Conservation (phyloP, 1,284 basidiomycete genomes). For the Cerioporus squamosus region DNA sequence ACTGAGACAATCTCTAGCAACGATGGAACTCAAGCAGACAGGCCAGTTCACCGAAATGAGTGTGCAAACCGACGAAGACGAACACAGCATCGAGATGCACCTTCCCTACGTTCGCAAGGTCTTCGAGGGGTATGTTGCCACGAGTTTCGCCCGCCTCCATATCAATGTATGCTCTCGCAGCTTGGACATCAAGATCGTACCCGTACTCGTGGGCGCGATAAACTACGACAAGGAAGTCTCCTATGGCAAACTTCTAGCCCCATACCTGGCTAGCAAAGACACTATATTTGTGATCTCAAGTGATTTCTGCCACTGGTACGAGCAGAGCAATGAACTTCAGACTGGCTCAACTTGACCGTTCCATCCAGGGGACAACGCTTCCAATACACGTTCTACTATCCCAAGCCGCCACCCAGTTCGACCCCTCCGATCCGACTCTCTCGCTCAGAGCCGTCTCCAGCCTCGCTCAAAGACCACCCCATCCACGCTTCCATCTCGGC, state of each 20-base stretch:
- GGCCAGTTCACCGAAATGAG: slow-evolving; percentile 78
- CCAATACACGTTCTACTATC: slow-evolving; percentile 90
- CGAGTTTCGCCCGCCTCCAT: background rate
- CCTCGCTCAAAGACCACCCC: slow-evolving; percentile 47
- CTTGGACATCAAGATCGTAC: slow-evolving; percentile 80
- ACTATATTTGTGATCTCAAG: slow-evolving; percentile 93
- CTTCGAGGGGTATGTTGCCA: slow-evolving; percentile 70
- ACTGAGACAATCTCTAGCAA: slow-evolving; percentile 49
- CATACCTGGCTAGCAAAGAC: slow-evolving; percentile 75
- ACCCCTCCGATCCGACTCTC: slow-evolving; percentile 57
- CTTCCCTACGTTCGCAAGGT: slow-evolving; percentile 90
- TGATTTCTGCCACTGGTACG: slow-evolving; percentile 98
- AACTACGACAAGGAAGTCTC: slow-evolving; percentile 58
- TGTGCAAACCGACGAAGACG: slow-evolving; percentile 81
- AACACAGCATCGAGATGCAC: slow-evolving; percentile 99
- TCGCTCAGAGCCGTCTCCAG: slow-evolving; percentile 42
- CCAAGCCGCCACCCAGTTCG: slow-evolving; percentile 59
- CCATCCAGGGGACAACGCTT: slow-evolving; percentile 84
- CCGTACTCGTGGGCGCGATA: slow-evolving; percentile 91
- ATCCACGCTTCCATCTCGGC: slow-evolving; percentile 76
- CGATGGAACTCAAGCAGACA: slow-evolving; percentile 68
- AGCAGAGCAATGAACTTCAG: background rate
- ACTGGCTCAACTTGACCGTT: background rate
- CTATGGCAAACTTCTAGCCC: slow-evolving; percentile 78
- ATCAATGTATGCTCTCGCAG: slow-evolving; percentile 42